Conservation (phyloP, 176 grass and related monocot species). For the Carex parvula region DNA sequence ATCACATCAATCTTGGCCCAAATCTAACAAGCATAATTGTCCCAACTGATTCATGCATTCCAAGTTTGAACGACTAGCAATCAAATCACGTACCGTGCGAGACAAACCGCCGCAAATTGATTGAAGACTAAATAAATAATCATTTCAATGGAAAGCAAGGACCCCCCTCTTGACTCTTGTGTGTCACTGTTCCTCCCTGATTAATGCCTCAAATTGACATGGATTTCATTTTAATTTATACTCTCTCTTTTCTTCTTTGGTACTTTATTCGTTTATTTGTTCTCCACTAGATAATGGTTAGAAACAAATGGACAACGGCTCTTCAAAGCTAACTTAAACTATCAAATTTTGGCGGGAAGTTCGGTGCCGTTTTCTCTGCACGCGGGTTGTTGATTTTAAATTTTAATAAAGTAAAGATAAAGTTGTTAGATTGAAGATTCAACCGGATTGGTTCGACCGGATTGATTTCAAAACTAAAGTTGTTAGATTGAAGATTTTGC, state of each 20-base stretch:
- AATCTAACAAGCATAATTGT: no score
- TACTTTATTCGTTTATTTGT: neutral
- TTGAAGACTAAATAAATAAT: neutral
- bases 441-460: no score
- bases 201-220: no score
- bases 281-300: neutral
- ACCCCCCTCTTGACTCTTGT: no score
- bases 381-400: neutral
- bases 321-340: neutral
- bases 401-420: neutral
- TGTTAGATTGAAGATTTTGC: neutral
- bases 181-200: neutral
- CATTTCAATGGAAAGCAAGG: neutral
- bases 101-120: no score
- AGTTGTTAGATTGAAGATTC: neutral
- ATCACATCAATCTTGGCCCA: no score
- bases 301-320: neutral
- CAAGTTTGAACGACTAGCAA: neutral
- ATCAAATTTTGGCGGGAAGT: neutral
- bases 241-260: neutral
- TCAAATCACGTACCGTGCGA: neutral
- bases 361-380: neutral
- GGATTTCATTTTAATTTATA: no score
- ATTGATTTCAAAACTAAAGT: neutral
- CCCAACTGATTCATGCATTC: neutral